Conservation (phyloP, 495 filamentous ascomycete genomes). For the Penicillium flavigenum region DNA sequence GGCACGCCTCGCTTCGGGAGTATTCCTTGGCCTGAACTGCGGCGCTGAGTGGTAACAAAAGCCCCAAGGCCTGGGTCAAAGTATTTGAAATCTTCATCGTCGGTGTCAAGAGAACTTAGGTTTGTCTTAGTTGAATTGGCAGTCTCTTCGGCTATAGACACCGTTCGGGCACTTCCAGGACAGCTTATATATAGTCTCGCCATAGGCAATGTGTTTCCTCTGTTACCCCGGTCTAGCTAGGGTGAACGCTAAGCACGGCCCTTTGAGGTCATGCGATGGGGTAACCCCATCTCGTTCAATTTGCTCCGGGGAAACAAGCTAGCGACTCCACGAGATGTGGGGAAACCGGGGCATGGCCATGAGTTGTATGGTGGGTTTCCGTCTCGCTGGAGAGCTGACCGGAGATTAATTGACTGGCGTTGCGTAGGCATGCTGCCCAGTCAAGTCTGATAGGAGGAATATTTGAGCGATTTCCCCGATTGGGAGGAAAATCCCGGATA, state of each 20-base stretch:
- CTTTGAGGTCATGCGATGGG: slow-evolving; percentile 12
- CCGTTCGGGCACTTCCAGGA: not conserved
- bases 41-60: slow-evolving; percentile 26
- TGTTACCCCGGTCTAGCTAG: not conserved
- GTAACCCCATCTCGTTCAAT: slow-evolving; percentile 13
- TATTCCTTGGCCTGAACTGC: slow-evolving; percentile 21
- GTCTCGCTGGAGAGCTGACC: slow-evolving; percentile 9
- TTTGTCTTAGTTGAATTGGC: not conserved
- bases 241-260: slow-evolving; percentile 13
- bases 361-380: slow-evolving; percentile 1
- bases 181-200: not conserved
- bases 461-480: slow-evolving; percentile 32
- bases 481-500: slow-evolving; percentile 38
- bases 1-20: slow-evolving; percentile 31
- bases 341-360: slow-evolving; percentile 10
- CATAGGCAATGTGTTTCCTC: not conserved
- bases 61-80: slow-evolving; percentile 28
- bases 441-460: slow-evolving; percentile 39
- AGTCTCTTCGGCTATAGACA: not conserved
- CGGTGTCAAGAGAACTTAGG: slow-evolving; percentile 3
- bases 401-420: slow-evolving; percentile 15
- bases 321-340: slow-evolving; percentile 17
- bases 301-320: slow-evolving; percentile 25
- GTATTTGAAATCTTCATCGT: slow-evolving; percentile 34
- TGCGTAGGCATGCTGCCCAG: slow-evolving; percentile 5